These are phyloP conservation scores for Ophiosphaerella herpotricha DNA, from an alignment of 2,329 filamentous ascomycete species.

Conservation along the genomic window DNA sequence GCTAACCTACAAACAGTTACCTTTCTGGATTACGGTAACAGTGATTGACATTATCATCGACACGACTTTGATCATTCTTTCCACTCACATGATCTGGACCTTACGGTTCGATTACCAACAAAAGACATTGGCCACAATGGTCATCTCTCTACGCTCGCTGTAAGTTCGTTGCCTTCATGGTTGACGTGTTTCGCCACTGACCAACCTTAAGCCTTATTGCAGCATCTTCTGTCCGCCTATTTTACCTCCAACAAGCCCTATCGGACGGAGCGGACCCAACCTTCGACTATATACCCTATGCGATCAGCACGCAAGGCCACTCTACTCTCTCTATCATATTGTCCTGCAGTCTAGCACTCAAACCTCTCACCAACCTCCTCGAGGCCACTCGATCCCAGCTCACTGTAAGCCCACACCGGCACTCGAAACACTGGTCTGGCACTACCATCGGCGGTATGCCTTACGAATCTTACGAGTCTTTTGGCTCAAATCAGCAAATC, in stretches of 20 bases:
- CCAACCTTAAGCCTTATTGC: slow-evolving; percentile 19
- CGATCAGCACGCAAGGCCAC: slow-evolving; percentile 28
- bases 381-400: slow-evolving; percentile 10
- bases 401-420: slow-evolving; percentile 4
- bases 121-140: slow-evolving; percentile 18
- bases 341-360: slow-evolving; percentile 25
- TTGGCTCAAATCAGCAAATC: slow-evolving; percentile 7
- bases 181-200: neutral
- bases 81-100: slow-evolving; percentile 20
- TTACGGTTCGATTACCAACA: slow-evolving; percentile 18
- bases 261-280: slow-evolving; percentile 14
- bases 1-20: slow-evolving; percentile 4
- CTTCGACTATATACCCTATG: slow-evolving; percentile 27
- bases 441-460: slow-evolving; percentile 28
- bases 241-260: slow-evolving; percentile 20
- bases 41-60: slow-evolving; percentile 26
- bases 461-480: slow-evolving; percentile 17
- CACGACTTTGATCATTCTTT: slow-evolving; percentile 18
- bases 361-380: slow-evolving; percentile 16
- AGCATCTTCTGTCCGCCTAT: slow-evolving; percentile 25
- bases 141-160: slow-evolving; percentile 28
- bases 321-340: slow-evolving; percentile 27
- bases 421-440: slow-evolving; percentile 22
- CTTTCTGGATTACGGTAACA: slow-evolving; percentile 29
- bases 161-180: slow-evolving; percentile 6